Evolutionary conservation across 2,329 filamentous ascomycete species (phyloP).

Genomic region (Paecilomyces sp.): DNA sequence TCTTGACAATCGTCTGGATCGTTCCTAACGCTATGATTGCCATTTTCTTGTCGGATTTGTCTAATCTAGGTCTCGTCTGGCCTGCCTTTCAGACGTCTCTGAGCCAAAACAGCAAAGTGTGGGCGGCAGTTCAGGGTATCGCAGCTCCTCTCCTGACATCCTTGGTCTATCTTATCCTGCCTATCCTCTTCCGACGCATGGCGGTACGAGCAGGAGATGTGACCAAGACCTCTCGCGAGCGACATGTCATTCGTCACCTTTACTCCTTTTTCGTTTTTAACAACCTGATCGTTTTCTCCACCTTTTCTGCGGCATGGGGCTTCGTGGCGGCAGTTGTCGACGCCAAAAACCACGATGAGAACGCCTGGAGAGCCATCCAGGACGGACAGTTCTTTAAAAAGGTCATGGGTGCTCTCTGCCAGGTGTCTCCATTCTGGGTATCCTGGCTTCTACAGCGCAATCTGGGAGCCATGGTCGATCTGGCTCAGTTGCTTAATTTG

Average conservation of each 20-base stretch:
- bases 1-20: conserved; percentile 80
- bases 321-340: conserved; percentile 62
- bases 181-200: conserved; percentile 83
- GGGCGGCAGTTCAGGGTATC: conserved; percentile 90
- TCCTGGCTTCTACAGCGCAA: conserved; percentile 90
- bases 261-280: conserved; percentile 98
- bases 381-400: conserved; percentile 55
- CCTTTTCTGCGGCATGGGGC: conserved; percentile 76
- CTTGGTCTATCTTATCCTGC: conserved; percentile 76
- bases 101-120: conserved; percentile 56
- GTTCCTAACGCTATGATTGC: conserved; percentile 91
- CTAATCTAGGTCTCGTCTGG: conserved; percentile 77
- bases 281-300: conserved; percentile 87
- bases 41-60: conserved; percentile 82
- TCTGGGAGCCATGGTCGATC: conserved; percentile 83
- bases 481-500: conserved; percentile 81
- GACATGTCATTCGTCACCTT: conserved; percentile 82
- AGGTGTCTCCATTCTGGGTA: conserved; percentile 86
- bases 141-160: conserved; percentile 81
- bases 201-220: conserved; percentile 77
- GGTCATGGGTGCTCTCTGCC: conserved; percentile 68
- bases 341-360: conserved; percentile 48
- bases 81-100: conserved; percentile 61
- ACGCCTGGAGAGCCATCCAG: conserved; percentile 63
- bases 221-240: conserved; percentile 85